Conservation (phyloP, 2,329 filamentous ascomycete species). For the Ophiostoma montium region DNA sequence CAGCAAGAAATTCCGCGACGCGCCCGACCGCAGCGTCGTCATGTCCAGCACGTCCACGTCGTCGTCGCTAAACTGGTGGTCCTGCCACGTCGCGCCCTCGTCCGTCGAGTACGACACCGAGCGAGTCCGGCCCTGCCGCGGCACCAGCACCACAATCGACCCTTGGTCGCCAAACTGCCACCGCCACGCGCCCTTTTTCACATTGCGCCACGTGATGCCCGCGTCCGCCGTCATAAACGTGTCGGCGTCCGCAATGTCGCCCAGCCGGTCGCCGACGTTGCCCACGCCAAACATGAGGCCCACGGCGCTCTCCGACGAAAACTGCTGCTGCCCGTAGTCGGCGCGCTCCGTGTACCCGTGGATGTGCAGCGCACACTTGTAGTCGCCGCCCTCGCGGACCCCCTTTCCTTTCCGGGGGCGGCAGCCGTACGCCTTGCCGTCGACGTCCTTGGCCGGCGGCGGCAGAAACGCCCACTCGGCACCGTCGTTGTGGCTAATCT, state of each 20-base stretch:
- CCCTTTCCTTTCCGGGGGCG: constrained; percentile 6
- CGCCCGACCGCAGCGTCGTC: constrained; percentile 78
- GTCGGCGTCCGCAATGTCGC: constrained; percentile 54
- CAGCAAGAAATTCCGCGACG: constrained; percentile 78
- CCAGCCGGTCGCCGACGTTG: constrained; percentile 66
- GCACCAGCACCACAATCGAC: constrained; percentile 77
- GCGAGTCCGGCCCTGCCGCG: constrained; percentile 52
- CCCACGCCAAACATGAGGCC: constrained; percentile 85
- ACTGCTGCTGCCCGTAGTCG: constrained; percentile 75
- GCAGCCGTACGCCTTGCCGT: constrained; percentile 61
- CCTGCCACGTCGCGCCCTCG: constrained; percentile 65
- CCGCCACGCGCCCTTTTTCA: constrained; percentile 77
- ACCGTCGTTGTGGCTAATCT: constrained; percentile 94
- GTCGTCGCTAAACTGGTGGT: constrained; percentile 55
- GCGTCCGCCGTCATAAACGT: constrained; percentile 87
- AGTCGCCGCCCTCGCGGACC: constrained; percentile 35
- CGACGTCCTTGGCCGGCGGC: constrained; percentile 55
- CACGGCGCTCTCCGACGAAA: constrained; percentile 74
- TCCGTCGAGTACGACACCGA: constrained; percentile 39
- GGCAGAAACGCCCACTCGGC: constrained; percentile 68
- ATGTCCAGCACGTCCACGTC: constrained; percentile 66
- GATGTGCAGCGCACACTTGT: constrained; percentile 74
- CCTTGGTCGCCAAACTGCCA: constrained; percentile 97
- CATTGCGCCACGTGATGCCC: constrained; percentile 74
- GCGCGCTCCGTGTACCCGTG: constrained; percentile 88